These are phyloP conservation scores for Aureobasidium sp. DNA, from an alignment of 2,329 filamentous ascomycete genomes.

Conservation along the genomic window DNA sequence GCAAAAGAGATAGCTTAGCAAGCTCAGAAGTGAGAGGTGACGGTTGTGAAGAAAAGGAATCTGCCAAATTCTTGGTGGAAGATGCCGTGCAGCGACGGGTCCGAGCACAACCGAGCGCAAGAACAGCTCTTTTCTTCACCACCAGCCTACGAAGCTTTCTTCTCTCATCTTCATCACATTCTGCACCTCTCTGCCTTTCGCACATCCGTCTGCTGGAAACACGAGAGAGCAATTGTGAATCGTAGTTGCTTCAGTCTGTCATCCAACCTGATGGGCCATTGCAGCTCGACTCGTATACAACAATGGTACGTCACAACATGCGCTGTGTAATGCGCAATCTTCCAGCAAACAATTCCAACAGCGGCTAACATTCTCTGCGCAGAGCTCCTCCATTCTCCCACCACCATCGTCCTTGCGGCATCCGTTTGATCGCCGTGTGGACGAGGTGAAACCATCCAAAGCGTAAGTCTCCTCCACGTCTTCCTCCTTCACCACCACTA, in stretches of 20 bases:
- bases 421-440: constrained; percentile 72
- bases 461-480: constrained; percentile 45
- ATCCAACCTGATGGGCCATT: constrained; percentile 16
- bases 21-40: neutral
- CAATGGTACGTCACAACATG: constrained; percentile 15
- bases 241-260: constrained; percentile 4
- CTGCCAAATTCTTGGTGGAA: neutral
- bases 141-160: neutral
- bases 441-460: constrained; percentile 80
- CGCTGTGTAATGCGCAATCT: neutral
- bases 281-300: constrained; percentile 12
- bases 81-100: neutral
- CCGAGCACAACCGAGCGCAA: neutral
- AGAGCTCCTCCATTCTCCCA: constrained; percentile 61
- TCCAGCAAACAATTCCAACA: neutral
- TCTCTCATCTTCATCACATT: neutral
- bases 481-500: constrained; percentile 24
- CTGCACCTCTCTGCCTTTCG: neutral
- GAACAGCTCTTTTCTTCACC: constrained; percentile 5
- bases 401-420: constrained; percentile 41
- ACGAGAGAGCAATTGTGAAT: neutral
- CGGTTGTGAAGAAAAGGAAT: neutral
- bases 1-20: constrained; percentile 8
- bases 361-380: constrained; percentile 14
- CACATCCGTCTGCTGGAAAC: neutral